Percentiles rank a stretch among this genome's conserved stretches.
Conservation (phyloP, 2,329 filamentous ascomycete species). For the Cercospora zeae-maydis region DNA sequence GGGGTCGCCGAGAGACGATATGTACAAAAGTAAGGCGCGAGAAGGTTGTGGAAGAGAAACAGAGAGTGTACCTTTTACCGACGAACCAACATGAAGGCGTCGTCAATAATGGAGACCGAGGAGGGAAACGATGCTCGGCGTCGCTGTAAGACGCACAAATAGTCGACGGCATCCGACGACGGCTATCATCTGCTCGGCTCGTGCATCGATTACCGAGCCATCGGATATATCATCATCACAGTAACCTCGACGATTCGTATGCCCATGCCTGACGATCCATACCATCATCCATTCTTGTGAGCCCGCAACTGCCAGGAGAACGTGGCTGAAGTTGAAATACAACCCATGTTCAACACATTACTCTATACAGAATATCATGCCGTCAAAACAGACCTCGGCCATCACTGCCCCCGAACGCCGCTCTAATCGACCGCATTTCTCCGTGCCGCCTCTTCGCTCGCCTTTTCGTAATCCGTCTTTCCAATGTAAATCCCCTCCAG, state of each 20-base stretch:
- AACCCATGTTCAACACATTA: neutral
- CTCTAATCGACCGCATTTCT: conserved; percentile 45
- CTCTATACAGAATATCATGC: neutral
- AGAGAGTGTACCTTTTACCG: neutral
- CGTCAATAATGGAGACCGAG: neutral
- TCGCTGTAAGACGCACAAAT: neutral
- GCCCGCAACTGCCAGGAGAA: neutral
- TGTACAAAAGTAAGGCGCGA: neutral
- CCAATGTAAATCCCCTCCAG: conserved; percentile 58
- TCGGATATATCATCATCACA: neutral
- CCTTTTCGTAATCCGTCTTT: conserved; percentile 54
- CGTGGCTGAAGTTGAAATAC: neutral
- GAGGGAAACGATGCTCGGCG: neutral
- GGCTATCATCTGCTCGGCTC: conserved; percentile 5
- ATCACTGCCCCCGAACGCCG: neutral
- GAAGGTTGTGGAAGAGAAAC: neutral
- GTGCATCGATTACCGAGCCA: conserved; percentile 2
- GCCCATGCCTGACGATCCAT: neutral
- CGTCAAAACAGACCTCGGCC: neutral
- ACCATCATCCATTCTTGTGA: too few relatives aligned
- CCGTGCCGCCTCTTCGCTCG: conserved; percentile 57
- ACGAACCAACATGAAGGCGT: neutral
- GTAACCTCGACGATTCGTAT: neutral
- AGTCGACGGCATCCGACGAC: neutral
- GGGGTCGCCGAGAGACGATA: neutral